Conservation (phyloP, 1,139 yeast species). For the Taphrina pruni region DNA sequence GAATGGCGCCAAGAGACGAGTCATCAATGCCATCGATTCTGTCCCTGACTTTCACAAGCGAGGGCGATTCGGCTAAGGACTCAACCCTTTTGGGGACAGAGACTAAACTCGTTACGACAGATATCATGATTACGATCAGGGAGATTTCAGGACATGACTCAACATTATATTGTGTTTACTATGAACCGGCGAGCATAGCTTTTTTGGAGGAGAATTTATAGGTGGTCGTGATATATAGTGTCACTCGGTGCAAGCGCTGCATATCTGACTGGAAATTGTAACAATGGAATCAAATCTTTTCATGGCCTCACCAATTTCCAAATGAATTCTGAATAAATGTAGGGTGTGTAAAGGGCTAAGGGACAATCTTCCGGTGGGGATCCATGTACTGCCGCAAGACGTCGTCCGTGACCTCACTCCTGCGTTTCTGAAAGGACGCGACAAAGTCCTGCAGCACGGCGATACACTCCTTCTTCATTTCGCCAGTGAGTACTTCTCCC, state of each 20-base stretch:
- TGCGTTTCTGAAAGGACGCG: constrained; percentile 76
- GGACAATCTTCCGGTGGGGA: constrained; percentile 71
- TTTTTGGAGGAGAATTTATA: not conserved
- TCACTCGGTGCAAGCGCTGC: not conserved
- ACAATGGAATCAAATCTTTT: too few species aligned
- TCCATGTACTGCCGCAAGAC: constrained; percentile 76
- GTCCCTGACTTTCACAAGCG: constrained; percentile 35
- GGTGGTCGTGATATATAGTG: not conserved
- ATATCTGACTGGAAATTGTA: too few species aligned
- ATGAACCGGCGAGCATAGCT: constrained; percentile 11
- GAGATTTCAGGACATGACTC: too few species aligned
- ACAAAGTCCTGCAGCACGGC: constrained; percentile 80
- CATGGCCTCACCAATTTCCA: not conserved
- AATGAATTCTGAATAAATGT: not conserved
- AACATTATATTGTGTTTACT: not conserved
- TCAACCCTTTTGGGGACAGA: too few species aligned
- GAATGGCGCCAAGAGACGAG: constrained; percentile 28
- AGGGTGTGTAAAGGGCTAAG: not conserved
- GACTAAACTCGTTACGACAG: too few species aligned
- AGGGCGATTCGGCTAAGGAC: constrained; percentile 14
- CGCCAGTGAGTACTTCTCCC: constrained; percentile 90
- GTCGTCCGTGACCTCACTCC: constrained; percentile 71
- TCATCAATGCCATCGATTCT: constrained; percentile 14
- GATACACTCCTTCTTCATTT: constrained; percentile 88
- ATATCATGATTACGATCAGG: not conserved